A percentile compares a stretch with the other conserved stretches of the same genome.
Conservation (phyloP, 306 rosid species). For the Acacia melanoxylon region DNA sequence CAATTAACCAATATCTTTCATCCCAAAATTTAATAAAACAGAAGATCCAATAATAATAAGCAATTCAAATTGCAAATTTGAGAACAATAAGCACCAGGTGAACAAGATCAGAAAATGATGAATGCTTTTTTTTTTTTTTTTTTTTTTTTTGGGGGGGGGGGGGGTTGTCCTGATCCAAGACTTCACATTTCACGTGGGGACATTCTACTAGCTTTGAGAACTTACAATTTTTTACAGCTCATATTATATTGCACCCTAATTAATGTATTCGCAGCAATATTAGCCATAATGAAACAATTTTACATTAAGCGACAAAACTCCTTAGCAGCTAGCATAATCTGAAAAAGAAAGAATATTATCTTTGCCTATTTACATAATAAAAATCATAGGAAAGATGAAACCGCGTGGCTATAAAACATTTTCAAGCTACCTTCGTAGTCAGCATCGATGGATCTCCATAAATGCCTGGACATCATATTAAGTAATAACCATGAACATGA, state of each 20-base stretch:
- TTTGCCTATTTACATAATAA: constrained; percentile 37
- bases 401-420: not conserved
- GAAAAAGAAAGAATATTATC: not conserved
- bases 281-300: not conserved
- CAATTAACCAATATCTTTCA: too few relatives aligned
- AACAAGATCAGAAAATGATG: too few relatives aligned
- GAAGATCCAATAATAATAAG: not conserved
- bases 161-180: not conserved
- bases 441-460: not conserved
- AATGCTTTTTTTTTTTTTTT: too few relatives aligned
- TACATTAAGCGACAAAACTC: not conserved
- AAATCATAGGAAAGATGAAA: not conserved
- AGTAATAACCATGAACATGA: not conserved
- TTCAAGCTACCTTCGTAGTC: constrained; percentile 6
- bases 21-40: too few relatives aligned
- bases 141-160: too few relatives aligned
- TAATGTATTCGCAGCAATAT: not conserved
- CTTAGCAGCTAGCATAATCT: not conserved
- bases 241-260: not conserved
- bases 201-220: not conserved
- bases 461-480: not conserved
- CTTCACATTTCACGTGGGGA: not conserved
- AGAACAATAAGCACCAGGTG: not conserved
- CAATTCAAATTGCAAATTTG: not conserved
- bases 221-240: not conserved